Conservation (phyloP, 2,329 filamentous ascomycete species). For the Chlorencoelia australis region DNA sequence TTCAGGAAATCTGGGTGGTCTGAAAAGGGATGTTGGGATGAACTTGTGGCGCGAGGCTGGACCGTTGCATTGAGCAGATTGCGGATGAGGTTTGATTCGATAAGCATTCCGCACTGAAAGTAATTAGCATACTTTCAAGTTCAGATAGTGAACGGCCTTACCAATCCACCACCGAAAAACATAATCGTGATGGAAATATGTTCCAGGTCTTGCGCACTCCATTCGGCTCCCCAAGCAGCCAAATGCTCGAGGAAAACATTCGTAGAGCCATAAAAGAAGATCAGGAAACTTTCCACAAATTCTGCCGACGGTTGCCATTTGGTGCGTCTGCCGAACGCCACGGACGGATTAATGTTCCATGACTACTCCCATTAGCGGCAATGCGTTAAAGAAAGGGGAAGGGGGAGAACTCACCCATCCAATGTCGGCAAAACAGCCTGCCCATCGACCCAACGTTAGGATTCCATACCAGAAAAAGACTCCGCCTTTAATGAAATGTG, state of each 20-base stretch:
- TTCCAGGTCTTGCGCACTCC: slow-evolving; percentile 74
- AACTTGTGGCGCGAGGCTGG: slow-evolving; percentile 1
- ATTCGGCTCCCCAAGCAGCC: slow-evolving; percentile 57
- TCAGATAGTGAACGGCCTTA: slow-evolving; percentile 34
- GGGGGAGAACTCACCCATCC: slow-evolving; percentile 54
- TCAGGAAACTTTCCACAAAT: slow-evolving; percentile 81
- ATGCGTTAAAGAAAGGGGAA: not conserved
- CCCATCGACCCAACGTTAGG: slow-evolving; percentile 78
- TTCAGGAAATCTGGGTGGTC: slow-evolving; percentile 32
- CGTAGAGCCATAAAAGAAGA: slow-evolving; percentile 78
- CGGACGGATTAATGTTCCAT: slow-evolving; percentile 72
- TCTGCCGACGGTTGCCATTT: slow-evolving; percentile 67
- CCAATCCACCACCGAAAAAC: slow-evolving; percentile 85
- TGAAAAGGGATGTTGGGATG: slow-evolving; percentile 30
- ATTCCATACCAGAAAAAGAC: slow-evolving; percentile 93
- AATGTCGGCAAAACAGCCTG: slow-evolving; percentile 79
- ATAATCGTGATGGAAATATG: slow-evolving; percentile 88
- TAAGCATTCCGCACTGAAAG: slow-evolving; percentile 64
- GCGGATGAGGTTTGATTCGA: slow-evolving; percentile 65
- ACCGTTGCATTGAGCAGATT: slow-evolving; percentile 48
- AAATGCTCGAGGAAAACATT: slow-evolving; percentile 93
- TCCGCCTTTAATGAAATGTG: slow-evolving; percentile 89
- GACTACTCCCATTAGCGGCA: slow-evolving; percentile 37
- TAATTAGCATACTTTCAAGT: slow-evolving; percentile 1
- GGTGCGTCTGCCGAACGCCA: slow-evolving; percentile 7